Evolutionary conservation across 2,329 filamentous ascomycete genomes (phyloP).

Genomic region (Alternaria triticina): DNA sequence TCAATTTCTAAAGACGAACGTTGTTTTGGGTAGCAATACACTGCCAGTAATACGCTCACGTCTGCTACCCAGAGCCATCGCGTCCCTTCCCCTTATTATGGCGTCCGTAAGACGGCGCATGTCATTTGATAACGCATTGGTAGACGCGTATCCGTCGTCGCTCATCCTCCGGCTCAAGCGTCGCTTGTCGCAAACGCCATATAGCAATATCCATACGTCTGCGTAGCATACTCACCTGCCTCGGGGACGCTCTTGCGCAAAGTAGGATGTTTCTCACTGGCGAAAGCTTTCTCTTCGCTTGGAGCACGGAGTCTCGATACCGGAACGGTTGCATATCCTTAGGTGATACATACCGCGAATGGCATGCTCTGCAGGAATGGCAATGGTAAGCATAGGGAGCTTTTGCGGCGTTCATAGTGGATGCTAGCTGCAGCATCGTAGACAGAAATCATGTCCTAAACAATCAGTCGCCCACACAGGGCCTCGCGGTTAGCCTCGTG

Average conservation of each 20-base stretch:
- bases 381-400: constrained; percentile 5
- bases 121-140: neutral
- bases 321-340: neutral
- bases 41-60: neutral
- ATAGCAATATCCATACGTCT: neutral
- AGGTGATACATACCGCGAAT: constrained; percentile 3
- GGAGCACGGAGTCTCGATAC: neutral
- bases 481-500: constrained; percentile 35
- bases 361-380: constrained; percentile 6
- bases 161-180: neutral
- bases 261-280: neutral
- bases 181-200: neutral
- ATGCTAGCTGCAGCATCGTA: constrained; percentile 34
- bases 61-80: neutral
- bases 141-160: neutral
- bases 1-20: neutral
- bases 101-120: neutral
- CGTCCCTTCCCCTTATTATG: neutral
- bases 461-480: constrained; percentile 30
- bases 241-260: neutral
- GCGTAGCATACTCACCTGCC: neutral
- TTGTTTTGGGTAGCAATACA: neutral
- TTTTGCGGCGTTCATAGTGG: constrained; percentile 17
- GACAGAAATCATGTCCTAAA: constrained; percentile 39
- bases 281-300: neutral